Base-by-base conservation (phyloP, 257 asterid species). In the Plectranthus barbatus region DNA sequence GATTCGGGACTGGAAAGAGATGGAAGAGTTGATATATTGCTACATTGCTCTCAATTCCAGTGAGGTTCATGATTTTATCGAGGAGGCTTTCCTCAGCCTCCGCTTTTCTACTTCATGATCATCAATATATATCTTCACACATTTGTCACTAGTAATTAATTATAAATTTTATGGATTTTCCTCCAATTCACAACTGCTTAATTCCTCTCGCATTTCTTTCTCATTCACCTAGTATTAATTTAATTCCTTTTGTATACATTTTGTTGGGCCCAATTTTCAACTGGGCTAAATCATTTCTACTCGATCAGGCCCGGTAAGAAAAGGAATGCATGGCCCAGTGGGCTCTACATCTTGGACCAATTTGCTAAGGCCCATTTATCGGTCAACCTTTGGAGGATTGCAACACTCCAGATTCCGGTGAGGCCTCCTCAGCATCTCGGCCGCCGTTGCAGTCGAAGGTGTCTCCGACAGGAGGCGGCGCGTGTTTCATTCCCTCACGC, bases 11-110 rank as follows among this genome's bases (percentile, higher is more conserved):
- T 87, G 93, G 93, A 55, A 68, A 1, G 77, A 82, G 29, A 84
- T 84, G 88, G 93, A 84, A 65, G 95, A 87, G 47, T 58, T 87
- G 59, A 52, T 84, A 4, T 84, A 82, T 34, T 86, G 90, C 33
- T 86, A 81, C 49, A 37, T 86, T 33, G 76, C 75, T 73, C 83
- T 86, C 5, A 86, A 86, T 34, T 84, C 95, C 1, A 9, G 64
- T 0, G 77, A 86, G 2, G 49, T 86, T 11, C 92, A 79, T 52
- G 1, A 20, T 34, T 68, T 71, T 13, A 79, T 86, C 54, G 15
- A 33, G 34, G 77, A 80, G 73, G 95, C 95, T 67, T 84, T 86
- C 23, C 86, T 82, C 13, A 81, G 83, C 34, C 64, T 85, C 9
- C 26, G 77, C 47, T 41, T 76, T 23, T 48, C 18, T n/a, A 7